A percentile compares a stretch with the other conserved stretches of the same genome.
phyloP scores from a whole-genome alignment of 768 basidiomycete species.

The Mycena venus region DNA sequence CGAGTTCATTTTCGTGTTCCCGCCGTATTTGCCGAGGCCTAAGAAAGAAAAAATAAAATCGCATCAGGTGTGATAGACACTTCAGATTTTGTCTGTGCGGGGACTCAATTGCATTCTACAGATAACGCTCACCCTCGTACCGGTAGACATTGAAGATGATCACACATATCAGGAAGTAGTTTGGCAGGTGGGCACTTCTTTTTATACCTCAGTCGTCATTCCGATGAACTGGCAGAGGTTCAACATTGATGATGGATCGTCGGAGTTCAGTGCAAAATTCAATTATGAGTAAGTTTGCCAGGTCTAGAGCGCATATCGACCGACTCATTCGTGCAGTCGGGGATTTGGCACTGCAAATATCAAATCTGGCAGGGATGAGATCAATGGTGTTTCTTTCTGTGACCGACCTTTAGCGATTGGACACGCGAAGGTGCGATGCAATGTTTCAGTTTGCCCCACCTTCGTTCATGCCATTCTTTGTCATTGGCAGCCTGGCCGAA shows the following conservation, averaged over 20 bases:
- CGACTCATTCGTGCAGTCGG: background rate
- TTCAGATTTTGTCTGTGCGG: background rate
- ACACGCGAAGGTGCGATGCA: too few species aligned
- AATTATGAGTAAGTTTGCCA: background rate
- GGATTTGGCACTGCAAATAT: too few species aligned
- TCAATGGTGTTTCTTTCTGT: too few species aligned
- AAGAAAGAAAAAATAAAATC: background rate
- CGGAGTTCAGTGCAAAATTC: background rate
- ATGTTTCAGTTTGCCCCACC: too few species aligned
- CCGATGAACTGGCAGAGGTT: background rate
- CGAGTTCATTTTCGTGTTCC: background rate
- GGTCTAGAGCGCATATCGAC: background rate
- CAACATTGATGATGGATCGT: background rate
- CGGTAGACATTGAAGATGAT: background rate
- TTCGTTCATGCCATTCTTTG: too few species aligned
- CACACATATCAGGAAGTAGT: background rate
- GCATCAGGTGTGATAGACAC: background rate
- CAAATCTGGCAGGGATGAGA: too few species aligned
- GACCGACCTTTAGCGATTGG: too few species aligned
- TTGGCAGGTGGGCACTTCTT: background rate
- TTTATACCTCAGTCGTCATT: background rate
- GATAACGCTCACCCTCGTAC: constrained; percentile 1
- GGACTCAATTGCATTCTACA: background rate
- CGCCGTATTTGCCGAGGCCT: background rate
- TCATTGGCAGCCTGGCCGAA: too few species aligned